A percentile compares a stretch with the other conserved stretches of the same genome.
Conservation (phyloP, 2,329 filamentous ascomycete species). For the Metarhizium guizhouense region DNA sequence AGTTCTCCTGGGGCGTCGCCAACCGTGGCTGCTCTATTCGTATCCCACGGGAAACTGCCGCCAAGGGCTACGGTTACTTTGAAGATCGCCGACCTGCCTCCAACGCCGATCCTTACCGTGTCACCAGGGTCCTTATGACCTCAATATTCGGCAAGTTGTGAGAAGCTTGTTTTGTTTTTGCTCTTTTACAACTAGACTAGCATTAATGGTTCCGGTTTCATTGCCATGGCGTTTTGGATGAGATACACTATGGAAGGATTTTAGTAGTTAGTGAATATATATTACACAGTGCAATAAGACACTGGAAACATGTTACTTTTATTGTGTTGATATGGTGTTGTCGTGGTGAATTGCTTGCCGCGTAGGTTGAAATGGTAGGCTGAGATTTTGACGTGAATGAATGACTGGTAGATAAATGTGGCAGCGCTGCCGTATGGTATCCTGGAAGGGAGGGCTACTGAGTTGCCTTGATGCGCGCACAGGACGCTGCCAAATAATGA, state of each 20-base stretch:
- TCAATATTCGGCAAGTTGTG: slow-evolving; percentile 39
- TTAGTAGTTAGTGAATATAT: background rate
- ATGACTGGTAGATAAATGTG: too few species aligned
- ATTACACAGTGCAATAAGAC: background rate
- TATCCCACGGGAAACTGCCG: slow-evolving; percentile 76
- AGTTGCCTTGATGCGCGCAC: too few species aligned
- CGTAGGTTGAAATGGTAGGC: too few species aligned
- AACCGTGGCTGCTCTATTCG: slow-evolving; percentile 93
- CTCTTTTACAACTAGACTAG: background rate
- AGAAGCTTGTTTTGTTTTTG: background rate
- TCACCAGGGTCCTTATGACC: slow-evolving; percentile 72
- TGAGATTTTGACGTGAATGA: too few species aligned
- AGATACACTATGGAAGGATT: background rate
- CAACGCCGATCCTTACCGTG: slow-evolving; percentile 80
- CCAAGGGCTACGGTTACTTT: slow-evolving; percentile 91
- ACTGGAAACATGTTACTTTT: too few species aligned
- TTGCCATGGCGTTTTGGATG: background rate
- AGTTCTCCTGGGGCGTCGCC: slow-evolving; percentile 89
- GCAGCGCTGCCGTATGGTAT: too few species aligned
- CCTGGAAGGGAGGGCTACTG: too few species aligned
- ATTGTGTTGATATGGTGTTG: too few species aligned
- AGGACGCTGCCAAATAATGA: too few species aligned
- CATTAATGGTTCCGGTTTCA: background rate
- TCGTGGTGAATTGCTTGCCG: too few species aligned
- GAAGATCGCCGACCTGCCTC: slow-evolving; percentile 77